These are phyloP conservation scores for Cutaneotrichosporon mucoides DNA, from an alignment of 1,284 basidiomycete genomes.

Conservation along the genomic window DNA sequence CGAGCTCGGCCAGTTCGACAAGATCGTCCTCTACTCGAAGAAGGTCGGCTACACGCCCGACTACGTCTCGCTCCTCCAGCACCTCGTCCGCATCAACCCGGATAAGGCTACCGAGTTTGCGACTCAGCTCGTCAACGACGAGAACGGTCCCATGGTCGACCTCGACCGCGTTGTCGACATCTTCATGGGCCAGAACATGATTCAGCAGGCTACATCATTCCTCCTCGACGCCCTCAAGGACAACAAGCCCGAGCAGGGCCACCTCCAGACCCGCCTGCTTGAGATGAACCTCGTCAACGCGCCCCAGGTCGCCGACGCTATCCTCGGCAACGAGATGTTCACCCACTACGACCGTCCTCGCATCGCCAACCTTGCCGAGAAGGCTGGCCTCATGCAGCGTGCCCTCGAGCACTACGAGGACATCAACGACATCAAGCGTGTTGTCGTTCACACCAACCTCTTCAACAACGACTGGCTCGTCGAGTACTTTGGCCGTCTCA, in stretches of 20 bases:
- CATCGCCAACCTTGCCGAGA: slow-evolving; percentile 97
- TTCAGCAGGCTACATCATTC: slow-evolving; percentile 98
- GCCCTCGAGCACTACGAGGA: slow-evolving; percentile 99
- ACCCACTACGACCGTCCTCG: slow-evolving; percentile 93
- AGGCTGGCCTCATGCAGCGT: slow-evolving; percentile 91
- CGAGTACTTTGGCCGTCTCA: slow-evolving; percentile 93
- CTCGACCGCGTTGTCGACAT: slow-evolving; percentile 95
- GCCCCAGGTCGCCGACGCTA: slow-evolving; percentile 98
- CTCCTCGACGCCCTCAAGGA: slow-evolving; percentile 98
- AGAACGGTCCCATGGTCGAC: slow-evolving; percentile 87
- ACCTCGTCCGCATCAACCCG: slow-evolving; percentile 93
- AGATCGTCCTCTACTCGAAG: slow-evolving; percentile 97
- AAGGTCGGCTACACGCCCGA: slow-evolving; percentile 95
- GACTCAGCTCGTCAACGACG: slow-evolving; percentile 89
- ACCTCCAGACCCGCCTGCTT: slow-evolving; percentile 89
- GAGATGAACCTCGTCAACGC: slow-evolving; percentile 99
- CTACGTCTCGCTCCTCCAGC: slow-evolving; percentile 91
- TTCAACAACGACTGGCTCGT: slow-evolving; percentile 92
- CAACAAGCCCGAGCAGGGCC: slow-evolving; percentile 96
- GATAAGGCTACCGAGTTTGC: slow-evolving; percentile 99
- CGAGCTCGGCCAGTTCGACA: slow-evolving; percentile 97
- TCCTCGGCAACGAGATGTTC: slow-evolving; percentile 99
- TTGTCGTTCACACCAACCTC: slow-evolving; percentile 86
- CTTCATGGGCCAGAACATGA: slow-evolving; percentile 99
- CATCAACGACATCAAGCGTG: slow-evolving; percentile 94